Evolutionary conservation across 371 early-diverging fungal species (phyloP).

Genomic region (Mortierella sp.): DNA sequence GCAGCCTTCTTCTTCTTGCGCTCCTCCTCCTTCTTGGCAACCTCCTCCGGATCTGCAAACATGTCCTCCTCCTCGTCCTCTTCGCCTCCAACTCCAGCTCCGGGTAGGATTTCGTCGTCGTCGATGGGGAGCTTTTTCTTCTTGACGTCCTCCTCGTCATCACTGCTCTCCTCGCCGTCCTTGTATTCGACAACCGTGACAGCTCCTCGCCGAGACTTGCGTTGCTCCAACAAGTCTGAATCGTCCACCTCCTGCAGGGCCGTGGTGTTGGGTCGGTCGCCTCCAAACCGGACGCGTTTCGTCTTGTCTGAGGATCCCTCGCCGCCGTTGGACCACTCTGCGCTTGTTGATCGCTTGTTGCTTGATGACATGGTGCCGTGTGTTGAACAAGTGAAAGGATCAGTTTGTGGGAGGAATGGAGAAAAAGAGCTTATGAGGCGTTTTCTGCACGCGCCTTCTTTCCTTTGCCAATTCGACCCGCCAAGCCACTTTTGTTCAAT

Average conservation of each 20-base stretch:
- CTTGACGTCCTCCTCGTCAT: conserved; percentile 36
- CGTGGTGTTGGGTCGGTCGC: conserved; percentile 10
- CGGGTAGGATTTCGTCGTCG: conserved; percentile 32
- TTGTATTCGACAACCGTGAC: conserved; percentile 51
- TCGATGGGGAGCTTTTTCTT: conserved; percentile 41
- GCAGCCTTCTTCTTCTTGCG: conserved; percentile 19
- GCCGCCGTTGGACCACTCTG: conserved; percentile 23
- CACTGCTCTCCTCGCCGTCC: conserved; percentile 47
- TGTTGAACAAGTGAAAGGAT: not conserved
- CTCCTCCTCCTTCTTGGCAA: conserved; percentile 14
- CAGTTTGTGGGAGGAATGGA: not conserved
- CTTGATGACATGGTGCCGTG: conserved; percentile 20
- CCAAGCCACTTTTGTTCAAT: too few species aligned
- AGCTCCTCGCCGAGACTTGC: conserved; percentile 42
- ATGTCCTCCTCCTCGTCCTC: conserved; percentile 64
- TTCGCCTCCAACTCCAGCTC: conserved; percentile 61
- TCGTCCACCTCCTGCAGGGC: conserved; percentile 41
- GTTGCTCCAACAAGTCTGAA: conserved; percentile 45
- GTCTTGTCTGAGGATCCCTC: conserved; percentile 20
- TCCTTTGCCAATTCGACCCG: too few species aligned
- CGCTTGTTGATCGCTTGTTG: conserved; percentile 42
- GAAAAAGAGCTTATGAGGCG: not conserved
- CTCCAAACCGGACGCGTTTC: conserved; percentile 49
- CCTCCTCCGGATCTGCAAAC: conserved; percentile 61
- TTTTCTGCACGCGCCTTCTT: not conserved